These are phyloP conservation scores for Anisogramma anomala DNA, from an alignment of 2,329 filamentous ascomycete species.

Conservation along the genomic window DNA sequence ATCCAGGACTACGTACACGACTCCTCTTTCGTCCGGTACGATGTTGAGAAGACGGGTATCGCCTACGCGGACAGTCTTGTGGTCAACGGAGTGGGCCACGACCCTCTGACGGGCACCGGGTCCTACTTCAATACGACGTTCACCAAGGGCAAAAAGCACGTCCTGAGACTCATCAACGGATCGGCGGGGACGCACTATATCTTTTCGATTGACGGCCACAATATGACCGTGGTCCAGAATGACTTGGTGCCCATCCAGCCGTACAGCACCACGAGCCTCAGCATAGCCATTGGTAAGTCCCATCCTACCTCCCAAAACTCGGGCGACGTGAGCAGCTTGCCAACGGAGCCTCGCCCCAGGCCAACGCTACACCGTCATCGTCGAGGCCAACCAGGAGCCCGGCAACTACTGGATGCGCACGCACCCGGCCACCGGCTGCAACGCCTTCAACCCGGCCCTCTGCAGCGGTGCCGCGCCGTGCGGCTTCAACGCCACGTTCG, in stretches of 20 bases:
- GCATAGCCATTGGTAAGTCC: conserved; percentile 8
- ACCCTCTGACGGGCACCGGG: conserved; percentile 13
- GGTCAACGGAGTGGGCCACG: conserved; percentile 25
- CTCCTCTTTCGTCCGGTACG: conserved; percentile 15
- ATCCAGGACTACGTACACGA: conserved; percentile 37
- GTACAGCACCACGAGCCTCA: conserved; percentile 17
- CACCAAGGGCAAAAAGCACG: conserved; percentile 28
- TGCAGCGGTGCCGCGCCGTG: conserved; percentile 1
- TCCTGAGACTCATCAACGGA: conserved; percentile 32
- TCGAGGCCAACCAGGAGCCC: conserved; percentile 22
- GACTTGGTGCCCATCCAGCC: conserved; percentile 36
- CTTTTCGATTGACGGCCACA: conserved; percentile 34
- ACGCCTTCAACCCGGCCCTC: conserved; percentile 7
- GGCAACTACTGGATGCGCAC: conserved; percentile 20
- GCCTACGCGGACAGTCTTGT: conserved; percentile 22
- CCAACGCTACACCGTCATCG: conserved; percentile 31
- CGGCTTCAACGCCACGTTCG: conserved; percentile 6
- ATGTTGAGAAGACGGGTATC: conserved; percentile 13
- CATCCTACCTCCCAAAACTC: background rate
- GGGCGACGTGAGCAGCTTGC: background rate
- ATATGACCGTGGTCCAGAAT: conserved; percentile 32
- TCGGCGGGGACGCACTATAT: conserved; percentile 28
- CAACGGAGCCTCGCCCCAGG: conserved; percentile 8
- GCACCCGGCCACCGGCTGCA: conserved; percentile 14
- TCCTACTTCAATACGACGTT: conserved; percentile 16